These are phyloP conservation scores for Nemania serpens DNA, from an alignment of 2,329 filamentous ascomycete genomes.

Conservation along the genomic window DNA sequence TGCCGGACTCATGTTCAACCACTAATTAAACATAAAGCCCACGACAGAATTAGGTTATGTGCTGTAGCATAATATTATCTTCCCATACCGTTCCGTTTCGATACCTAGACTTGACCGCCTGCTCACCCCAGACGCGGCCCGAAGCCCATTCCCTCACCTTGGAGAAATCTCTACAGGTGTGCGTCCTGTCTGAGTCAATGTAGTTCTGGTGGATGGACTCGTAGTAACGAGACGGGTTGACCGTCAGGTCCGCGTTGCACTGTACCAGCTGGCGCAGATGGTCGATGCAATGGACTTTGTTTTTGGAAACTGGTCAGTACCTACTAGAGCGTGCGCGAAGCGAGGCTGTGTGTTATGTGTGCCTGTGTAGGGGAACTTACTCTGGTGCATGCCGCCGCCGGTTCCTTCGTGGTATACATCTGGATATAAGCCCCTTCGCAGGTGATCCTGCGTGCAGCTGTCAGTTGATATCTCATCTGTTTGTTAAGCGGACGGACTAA, in stretches of 20 bases:
- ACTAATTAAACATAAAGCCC: background rate
- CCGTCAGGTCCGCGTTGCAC: conserved; percentile 3
- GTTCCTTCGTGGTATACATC: background rate
- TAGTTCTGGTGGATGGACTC: conserved; percentile 7
- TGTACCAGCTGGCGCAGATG: conserved; percentile 6
- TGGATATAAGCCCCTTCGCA: background rate
- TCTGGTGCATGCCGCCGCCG: background rate
- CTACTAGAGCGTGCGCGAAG: background rate
- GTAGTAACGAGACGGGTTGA: background rate
- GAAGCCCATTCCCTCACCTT: conserved; percentile 10
- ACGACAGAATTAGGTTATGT: background rate
- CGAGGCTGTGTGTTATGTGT: background rate
- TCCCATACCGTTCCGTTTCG: background rate
- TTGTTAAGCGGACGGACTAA: background rate
- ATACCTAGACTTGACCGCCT: background rate
- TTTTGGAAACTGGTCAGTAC: background rate
- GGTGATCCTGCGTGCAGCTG: background rate
- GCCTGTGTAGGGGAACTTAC: background rate
- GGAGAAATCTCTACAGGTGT: conserved; percentile 7
- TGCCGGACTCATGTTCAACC: background rate
- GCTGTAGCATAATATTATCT: background rate
- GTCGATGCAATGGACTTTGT: conserved; percentile 12
- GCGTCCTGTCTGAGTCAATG: conserved; percentile 1
- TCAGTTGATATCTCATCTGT: background rate
- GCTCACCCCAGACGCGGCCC: background rate